Evolutionary conservation across 257 asterid genomes (phyloP).

Genomic region (Gentiana macrophylla): DNA sequence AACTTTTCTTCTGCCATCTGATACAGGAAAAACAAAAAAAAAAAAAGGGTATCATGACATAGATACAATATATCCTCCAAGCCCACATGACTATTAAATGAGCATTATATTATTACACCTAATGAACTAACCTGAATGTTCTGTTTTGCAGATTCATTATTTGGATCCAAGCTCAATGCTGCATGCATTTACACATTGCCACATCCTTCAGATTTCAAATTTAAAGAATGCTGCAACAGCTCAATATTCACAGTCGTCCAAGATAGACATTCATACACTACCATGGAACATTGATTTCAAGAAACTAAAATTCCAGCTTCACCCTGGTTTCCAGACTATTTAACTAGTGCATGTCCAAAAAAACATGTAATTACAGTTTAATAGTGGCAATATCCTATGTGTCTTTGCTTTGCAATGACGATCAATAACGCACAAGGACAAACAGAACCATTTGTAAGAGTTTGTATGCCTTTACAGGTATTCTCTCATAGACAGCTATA

Average conservation of each 20-base stretch:
- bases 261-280: neutral
- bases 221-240: conserved; percentile 7
- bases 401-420: too few relatives aligned
- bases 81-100: neutral
- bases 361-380: neutral
- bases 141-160: conserved; percentile 52
- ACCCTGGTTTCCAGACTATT: neutral
- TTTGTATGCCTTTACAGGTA: too few relatives aligned
- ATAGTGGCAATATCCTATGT: too few relatives aligned
- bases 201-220: neutral
- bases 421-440: too few relatives aligned
- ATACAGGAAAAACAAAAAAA: conserved; percentile 3
- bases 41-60: neutral
- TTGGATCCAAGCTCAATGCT: conserved; percentile 82
- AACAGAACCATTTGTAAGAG: too few relatives aligned
- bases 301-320: neutral
- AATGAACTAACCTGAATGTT: conserved; percentile 60
- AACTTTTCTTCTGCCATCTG: conserved; percentile 69
- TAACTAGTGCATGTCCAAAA: neutral
- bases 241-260: neutral
- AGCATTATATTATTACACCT: conserved; percentile 2
- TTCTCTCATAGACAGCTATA: too few relatives aligned
- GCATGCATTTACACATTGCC: conserved; percentile 16
- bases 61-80: conserved; percentile 3
- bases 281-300: neutral